Conservation (phyloP, 2,329 filamentous ascomycete genomes). For the Ophiostoma triangulosporum region DNA sequence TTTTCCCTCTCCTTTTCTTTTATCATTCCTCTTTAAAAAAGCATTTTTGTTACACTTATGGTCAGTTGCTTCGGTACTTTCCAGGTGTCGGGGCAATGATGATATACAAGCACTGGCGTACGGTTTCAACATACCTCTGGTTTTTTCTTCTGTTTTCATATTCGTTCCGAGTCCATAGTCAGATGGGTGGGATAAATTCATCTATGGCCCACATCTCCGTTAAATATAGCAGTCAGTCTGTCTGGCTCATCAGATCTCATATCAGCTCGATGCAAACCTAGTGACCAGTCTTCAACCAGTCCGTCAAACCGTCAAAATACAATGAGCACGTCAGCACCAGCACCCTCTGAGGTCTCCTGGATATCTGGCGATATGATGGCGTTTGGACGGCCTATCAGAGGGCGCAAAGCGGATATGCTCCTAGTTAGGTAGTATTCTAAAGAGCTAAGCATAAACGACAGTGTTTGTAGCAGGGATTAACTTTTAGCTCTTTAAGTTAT, state of each 20-base stretch:
- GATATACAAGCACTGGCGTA: conserved; percentile 15
- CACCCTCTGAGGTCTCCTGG: no score
- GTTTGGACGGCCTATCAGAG: background rate
- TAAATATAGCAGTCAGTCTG: no score
- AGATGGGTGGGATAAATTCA: background rate
- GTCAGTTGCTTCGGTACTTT: background rate
- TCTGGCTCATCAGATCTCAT: no score
- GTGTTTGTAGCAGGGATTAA: no score
- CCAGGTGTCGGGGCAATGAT: conserved; percentile 6
- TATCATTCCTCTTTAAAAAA: conserved; percentile 4
- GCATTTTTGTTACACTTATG: conserved; percentile 13
- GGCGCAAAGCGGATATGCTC: background rate
- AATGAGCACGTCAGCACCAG: no score
- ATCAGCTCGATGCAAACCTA: no score
- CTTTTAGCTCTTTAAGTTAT: no score
- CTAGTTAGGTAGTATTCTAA: background rate
- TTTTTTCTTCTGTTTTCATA: conserved; percentile 5
- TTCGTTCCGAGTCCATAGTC: background rate
- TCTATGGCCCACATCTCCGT: no score
- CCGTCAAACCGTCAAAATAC: no score
- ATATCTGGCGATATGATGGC: no score
- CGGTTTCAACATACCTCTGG: conserved; percentile 17
- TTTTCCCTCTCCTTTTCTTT: background rate
- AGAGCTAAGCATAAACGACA: no score
- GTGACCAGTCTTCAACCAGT: no score